These are phyloP conservation scores for Plasmodium ovale DNA, from an alignment of 169 alveolate genomes.

Conservation along the genomic window DNA sequence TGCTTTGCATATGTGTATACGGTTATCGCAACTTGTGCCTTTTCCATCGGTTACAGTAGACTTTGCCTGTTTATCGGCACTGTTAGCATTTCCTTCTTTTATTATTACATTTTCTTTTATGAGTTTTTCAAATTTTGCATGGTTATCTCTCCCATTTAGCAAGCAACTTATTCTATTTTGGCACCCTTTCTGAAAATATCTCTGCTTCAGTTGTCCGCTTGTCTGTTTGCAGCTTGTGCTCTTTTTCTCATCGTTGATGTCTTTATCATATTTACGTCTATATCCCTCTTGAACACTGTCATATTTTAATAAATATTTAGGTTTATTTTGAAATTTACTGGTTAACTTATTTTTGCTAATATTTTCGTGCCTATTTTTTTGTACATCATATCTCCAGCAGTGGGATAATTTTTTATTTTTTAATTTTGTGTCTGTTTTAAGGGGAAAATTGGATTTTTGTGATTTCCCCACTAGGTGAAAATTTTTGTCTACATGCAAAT, in stretches of 20 bases:
- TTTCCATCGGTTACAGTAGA: neutral
- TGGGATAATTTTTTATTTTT: neutral
- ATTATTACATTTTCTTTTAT: neutral
- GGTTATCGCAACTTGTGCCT: neutral
- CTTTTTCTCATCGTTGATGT: neutral
- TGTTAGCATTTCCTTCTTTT: neutral
- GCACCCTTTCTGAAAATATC: too few species aligned
- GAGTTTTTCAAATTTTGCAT: too few species aligned
- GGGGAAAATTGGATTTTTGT: neutral
- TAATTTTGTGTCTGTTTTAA: neutral
- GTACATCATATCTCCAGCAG: neutral
- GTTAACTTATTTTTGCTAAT: neutral
- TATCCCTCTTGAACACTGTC: neutral
- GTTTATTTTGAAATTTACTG: neutral
- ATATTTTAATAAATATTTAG: neutral
- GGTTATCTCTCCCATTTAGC: neutral
- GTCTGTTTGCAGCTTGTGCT: neutral
- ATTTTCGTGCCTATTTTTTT: neutral
- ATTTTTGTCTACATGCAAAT: neutral
- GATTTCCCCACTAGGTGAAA: neutral
- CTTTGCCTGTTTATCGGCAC: neutral
- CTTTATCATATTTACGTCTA: neutral
- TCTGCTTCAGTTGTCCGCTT: too few species aligned
- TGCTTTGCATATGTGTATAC: neutral
- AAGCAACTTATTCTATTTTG: too few species aligned